A percentile compares a stretch with the other conserved stretches of the same genome.
Evolutionary conservation across 768 basidiomycete species (phyloP).

Genomic region (Crassisporium funariophilum): DNA sequence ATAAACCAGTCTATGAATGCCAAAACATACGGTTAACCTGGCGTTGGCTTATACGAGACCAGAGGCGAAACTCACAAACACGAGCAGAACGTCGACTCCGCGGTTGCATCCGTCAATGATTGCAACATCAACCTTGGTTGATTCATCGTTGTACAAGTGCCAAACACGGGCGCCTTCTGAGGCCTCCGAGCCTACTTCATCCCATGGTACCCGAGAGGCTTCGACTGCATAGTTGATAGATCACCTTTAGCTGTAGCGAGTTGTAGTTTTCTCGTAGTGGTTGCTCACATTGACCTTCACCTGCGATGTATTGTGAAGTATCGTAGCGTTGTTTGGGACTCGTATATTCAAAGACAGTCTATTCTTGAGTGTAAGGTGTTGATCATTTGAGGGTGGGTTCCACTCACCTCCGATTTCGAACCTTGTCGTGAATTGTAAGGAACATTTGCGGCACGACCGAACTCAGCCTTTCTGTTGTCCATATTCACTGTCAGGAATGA

Average conservation of each 20-base stretch:
- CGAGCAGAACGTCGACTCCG: slow-evolving; percentile 46
- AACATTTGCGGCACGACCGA: background rate
- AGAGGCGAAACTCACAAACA: slow-evolving; percentile 40
- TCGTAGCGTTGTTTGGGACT: background rate
- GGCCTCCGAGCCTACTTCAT: slow-evolving; percentile 35
- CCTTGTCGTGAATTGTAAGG: background rate
- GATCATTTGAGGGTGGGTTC: background rate
- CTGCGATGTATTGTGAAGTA: background rate
- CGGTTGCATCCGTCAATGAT: slow-evolving; percentile 41
- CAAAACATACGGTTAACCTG: background rate
- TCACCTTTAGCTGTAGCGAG: background rate
- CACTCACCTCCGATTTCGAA: background rate
- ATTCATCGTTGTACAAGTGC: slow-evolving; percentile 45
- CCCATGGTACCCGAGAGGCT: slow-evolving; percentile 9
- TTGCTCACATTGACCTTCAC: background rate
- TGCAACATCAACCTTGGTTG: slow-evolving; percentile 34
- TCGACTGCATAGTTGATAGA: background rate
- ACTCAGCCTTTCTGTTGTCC: background rate
- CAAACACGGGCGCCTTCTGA: slow-evolving; percentile 39
- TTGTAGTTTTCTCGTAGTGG: background rate
- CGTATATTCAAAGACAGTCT: background rate
- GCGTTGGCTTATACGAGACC: background rate
- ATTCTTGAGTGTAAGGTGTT: background rate
- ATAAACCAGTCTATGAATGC: slow-evolving; percentile 39
- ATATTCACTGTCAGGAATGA: background rate